Evolutionary conservation across 257 asterid genomes (phyloP).

Genomic region (Parsonsia alboflavescens): DNA sequence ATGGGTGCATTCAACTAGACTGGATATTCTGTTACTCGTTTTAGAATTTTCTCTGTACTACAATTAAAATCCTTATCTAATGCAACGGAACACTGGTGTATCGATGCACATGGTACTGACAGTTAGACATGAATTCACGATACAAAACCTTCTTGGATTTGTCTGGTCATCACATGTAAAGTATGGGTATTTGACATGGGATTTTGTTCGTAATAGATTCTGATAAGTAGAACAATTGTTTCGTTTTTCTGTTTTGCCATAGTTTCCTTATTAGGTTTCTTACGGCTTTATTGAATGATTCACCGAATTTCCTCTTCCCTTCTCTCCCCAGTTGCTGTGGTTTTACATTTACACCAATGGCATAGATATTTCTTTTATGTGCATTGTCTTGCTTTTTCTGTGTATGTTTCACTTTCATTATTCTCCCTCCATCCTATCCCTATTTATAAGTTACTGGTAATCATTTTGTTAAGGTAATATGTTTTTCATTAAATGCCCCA

Average conservation of each 20-base stretch:
- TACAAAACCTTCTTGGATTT: not conserved
- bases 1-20: constrained; percentile 42
- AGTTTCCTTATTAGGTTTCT: not conserved
- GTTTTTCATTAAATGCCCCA: too few relatives aligned
- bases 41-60: not conserved
- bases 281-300: not conserved
- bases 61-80: not conserved
- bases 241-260: not conserved
- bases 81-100: not conserved
- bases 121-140: not conserved
- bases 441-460: too few relatives aligned
- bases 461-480: too few relatives aligned
- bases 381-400: not conserved
- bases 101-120: not conserved
- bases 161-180: not conserved
- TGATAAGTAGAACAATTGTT: not conserved
- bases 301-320: not conserved
- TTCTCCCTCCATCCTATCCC: too few relatives aligned
- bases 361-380: not conserved
- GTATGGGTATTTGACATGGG: constrained; percentile 1
- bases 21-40: not conserved
- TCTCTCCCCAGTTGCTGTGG: not conserved
- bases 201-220: not conserved
- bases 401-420: not conserved
- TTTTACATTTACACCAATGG: not conserved